These are phyloP conservation scores for Colletotrichum endophyticum DNA, from an alignment of 2,329 filamentous ascomycete genomes.

Conservation along the genomic window DNA sequence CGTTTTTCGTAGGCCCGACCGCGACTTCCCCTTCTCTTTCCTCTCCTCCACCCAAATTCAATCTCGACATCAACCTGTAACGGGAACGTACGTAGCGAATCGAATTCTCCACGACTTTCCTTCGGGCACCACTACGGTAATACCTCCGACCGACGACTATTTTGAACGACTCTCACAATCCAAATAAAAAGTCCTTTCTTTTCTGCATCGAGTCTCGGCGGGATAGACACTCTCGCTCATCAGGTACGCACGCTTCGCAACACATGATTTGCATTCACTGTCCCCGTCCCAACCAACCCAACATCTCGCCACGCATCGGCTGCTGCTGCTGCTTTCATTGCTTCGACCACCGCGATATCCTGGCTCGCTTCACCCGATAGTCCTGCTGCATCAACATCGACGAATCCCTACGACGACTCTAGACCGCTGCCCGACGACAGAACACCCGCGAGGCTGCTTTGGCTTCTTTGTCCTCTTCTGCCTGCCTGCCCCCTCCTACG, in stretches of 20 bases:
- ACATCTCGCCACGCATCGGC: background rate
- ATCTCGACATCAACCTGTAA: conserved; percentile 21
- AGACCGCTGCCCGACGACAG: background rate
- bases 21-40: conserved; percentile 20
- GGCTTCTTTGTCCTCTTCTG: background rate
- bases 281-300: background rate
- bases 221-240: background rate
- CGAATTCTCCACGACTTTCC: conserved; percentile 12
- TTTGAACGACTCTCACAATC: background rate
- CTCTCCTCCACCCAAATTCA: conserved; percentile 24
- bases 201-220: background rate
- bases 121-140: background rate
- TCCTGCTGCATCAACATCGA: background rate
- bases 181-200: background rate
- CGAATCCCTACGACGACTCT: background rate
- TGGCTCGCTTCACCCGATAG: background rate
- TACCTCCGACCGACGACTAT: background rate
- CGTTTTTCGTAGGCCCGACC: conserved; percentile 29
- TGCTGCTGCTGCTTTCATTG: background rate
- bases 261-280: background rate
- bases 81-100: conserved; percentile 17
- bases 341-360: background rate
- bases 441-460: background rate
- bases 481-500: background rate
- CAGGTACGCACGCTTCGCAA: conserved; percentile 1